These are phyloP conservation scores for Teunomyces atbi DNA, from an alignment of 805 yeast genomes.

Conservation along the genomic window DNA sequence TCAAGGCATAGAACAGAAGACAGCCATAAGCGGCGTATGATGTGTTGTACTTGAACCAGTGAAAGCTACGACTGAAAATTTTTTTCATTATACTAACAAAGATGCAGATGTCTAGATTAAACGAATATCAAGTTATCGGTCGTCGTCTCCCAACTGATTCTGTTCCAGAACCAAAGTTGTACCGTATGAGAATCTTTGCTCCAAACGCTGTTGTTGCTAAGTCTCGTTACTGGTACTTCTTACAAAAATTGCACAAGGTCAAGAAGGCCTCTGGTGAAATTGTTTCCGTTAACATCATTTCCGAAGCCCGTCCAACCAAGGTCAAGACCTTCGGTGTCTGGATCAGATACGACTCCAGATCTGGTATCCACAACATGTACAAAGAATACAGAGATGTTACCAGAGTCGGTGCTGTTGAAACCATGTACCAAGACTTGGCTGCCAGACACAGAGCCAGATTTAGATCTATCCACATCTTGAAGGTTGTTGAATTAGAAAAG, in stretches of 20 bases:
- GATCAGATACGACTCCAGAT: conserved; percentile 99
- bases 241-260: conserved; percentile 98
- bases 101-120: conserved; percentile 78
- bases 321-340: conserved; percentile 99
- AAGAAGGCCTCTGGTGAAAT: conserved; percentile 99
- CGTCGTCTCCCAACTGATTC: conserved; percentile 99
- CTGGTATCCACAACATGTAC: conserved; percentile 99
- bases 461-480: conserved; percentile 98
- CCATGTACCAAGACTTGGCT: conserved; percentile 99
- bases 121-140: conserved; percentile 99
- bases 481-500: conserved; percentile 98
- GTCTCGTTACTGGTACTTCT: conserved; percentile 99
- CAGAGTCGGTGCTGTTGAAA: conserved; percentile 98
- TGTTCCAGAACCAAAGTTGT: conserved; percentile 99
- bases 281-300: conserved; percentile 85
- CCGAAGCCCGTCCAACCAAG: conserved; percentile 97
- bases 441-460: conserved; percentile 99
- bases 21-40: not conserved
- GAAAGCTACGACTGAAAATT: not conserved
- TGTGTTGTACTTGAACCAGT: not conserved
- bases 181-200: conserved; percentile 99
- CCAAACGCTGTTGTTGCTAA: conserved; percentile 98
- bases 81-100: conserved; percentile 6
- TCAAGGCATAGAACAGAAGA: not conserved
- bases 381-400: conserved; percentile 99